Evolutionary conservation across 345 rosid species (phyloP).

Genomic region (Tarenaya hassleriana): DNA sequence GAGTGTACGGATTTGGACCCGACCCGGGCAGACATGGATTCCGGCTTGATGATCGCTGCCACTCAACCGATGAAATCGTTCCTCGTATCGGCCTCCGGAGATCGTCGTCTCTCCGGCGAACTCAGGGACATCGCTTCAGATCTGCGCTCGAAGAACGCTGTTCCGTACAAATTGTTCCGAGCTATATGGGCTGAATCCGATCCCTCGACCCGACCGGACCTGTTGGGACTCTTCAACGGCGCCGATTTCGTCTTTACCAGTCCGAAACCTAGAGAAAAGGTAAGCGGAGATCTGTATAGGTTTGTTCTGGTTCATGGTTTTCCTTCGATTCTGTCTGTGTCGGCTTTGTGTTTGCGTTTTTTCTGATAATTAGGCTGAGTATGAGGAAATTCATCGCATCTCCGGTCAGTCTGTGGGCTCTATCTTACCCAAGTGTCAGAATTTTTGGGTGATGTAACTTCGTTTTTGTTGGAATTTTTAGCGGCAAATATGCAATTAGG

Average conservation of each 20-base stretch:
- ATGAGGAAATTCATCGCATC: neutral
- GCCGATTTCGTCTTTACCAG: conserved; percentile 50
- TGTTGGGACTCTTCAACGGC: conserved; percentile 45
- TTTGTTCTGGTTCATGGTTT: neutral
- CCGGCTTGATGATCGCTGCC: conserved; percentile 24
- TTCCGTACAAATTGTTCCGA: conserved; percentile 57
- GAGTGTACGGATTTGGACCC: conserved; percentile 16
- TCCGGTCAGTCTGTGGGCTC: neutral
- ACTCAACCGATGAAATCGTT: conserved; percentile 24
- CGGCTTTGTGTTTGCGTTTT: neutral
- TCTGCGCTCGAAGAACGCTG: conserved; percentile 34
- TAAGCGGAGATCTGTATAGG: conserved; percentile 10
- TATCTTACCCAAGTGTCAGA: neutral
- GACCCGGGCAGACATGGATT: conserved; percentile 17
- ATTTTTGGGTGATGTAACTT: too few species aligned
- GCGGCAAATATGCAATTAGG: too few species aligned
- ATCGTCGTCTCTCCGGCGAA: conserved; percentile 40
- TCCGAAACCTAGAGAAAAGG: conserved; percentile 84
- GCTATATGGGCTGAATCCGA: conserved; percentile 46
- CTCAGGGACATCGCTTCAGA: conserved; percentile 47
- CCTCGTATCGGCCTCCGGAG: conserved; percentile 30
- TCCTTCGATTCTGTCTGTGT: neutral
- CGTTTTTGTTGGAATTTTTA: too few species aligned
- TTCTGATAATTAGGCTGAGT: neutral
- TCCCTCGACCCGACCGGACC: conserved; percentile 43